Evolutionary conservation across 495 filamentous ascomycete genomes (phyloP), one percentile per base, ranked within the genome.

Genomic region (Trichoderma virens): DNA sequence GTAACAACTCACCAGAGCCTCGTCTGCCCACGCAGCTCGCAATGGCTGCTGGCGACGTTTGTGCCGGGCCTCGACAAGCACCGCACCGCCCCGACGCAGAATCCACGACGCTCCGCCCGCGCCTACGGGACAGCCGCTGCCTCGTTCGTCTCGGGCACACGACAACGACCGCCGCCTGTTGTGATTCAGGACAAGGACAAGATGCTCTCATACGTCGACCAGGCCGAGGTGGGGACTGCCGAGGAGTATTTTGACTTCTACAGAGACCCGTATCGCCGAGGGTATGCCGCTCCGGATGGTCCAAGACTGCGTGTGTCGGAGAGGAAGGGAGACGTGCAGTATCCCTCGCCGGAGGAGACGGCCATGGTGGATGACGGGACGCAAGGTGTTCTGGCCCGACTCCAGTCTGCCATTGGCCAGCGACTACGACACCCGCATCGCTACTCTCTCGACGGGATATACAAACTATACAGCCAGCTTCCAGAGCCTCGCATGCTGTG

Each of bases 401-500:
- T 82, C 47, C 66, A 70, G 51, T 70, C 66, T 23, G 68, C 71
- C 23, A 70, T 81, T 25, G 34, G 68, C 16, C 61, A 61, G 13
- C 71, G 74, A 31, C 70, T 75, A 20, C 66, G 69, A 25, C 75
- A 66, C 8, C 76, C 75, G 25, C 64, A 68, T 20, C 65, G 59
- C 16, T 62, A 70, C 20, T 68, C 74, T 30, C 70, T 77, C n/a
- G 79, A 80, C 45, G 45, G 63, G 4, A 69, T 82, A 63, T 79
- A 77, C 68, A 68, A 79, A 0, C 41, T 73, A 23, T 82, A 80
- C 70, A 69, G 68, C 67, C 72, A 70, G 51, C 70, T 81, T 35
- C 77, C 78, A 4, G 77, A 81, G 3, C 91, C 90, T 0, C 85
- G 90, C 34, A 79, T 90, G n/a, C 74, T 83, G 3, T 82, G 87